Conservation (phyloP, 1,284 basidiomycete genomes). For the Rhodotorula sp. region DNA sequence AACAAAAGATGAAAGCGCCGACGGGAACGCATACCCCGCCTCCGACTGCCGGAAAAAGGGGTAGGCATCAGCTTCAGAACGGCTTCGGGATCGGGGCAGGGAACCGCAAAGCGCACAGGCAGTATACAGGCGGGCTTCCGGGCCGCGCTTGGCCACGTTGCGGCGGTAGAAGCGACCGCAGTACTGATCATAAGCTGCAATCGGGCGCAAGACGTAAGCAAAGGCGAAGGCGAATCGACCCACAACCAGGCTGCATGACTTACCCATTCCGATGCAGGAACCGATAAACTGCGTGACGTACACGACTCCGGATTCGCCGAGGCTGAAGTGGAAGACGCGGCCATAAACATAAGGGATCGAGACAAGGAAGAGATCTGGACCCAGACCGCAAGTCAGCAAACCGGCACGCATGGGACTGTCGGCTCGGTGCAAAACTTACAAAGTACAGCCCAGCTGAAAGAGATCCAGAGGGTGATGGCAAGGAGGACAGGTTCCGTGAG, state of each 20-base stretch:
- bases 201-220: not conserved
- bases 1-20: conserved; percentile 36
- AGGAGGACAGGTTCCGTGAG: conserved; percentile 39
- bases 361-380: conserved; percentile 30
- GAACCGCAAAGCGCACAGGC: conserved; percentile 47
- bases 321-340: conserved; percentile 27
- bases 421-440: not conserved
- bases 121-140: conserved; percentile 69
- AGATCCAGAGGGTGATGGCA: conserved; percentile 34
- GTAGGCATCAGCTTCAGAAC: not conserved
- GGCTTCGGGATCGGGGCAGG: not conserved
- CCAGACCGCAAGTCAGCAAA: not conserved
- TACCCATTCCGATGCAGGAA: conserved; percentile 28
- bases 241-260: not conserved
- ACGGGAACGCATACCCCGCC: conserved; percentile 19
- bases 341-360: conserved; percentile 29
- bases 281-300: conserved; percentile 37
- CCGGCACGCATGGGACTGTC: not conserved
- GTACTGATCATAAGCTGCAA: conserved; percentile 47
- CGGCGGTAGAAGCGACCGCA: conserved; percentile 47
- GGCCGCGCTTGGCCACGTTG: conserved; percentile 58
- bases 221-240: not conserved
- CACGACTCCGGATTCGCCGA: conserved; percentile 34
- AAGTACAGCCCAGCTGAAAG: conserved; percentile 21
- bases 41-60: conserved; percentile 3